A percentile compares a stretch with the other conserved stretches of the same genome.
These are phyloP conservation scores for Termitomyces bulborhizus DNA, from an alignment of 768 basidiomycete species.

Conservation along the genomic window DNA sequence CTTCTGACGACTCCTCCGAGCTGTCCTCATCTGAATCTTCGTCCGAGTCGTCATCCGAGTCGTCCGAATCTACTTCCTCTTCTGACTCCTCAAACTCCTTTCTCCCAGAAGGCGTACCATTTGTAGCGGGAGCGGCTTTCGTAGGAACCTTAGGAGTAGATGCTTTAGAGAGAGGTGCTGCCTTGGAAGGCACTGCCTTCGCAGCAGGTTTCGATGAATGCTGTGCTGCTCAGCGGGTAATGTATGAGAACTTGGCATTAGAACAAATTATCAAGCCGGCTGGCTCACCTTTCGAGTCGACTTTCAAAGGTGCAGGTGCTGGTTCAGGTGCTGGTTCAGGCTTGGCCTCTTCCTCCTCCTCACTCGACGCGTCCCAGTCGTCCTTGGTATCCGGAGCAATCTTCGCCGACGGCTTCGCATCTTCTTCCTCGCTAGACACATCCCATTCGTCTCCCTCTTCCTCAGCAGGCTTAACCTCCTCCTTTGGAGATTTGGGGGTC, in stretches of 20 bases:
- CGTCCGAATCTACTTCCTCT: conserved; percentile 15
- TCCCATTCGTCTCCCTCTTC: conserved; percentile 55
- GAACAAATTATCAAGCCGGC: neutral
- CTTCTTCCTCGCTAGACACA: conserved; percentile 54
- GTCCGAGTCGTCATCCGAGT: conserved; percentile 29
- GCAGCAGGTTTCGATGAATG: conserved; percentile 16
- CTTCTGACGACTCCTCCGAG: conserved; percentile 44
- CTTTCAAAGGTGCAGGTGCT: conserved; percentile 2
- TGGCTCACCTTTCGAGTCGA: conserved; percentile 10
- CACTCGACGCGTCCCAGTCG: conserved; percentile 66
- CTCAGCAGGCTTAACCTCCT: conserved; percentile 19
- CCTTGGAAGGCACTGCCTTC: conserved; percentile 8
- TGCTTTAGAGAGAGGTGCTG: too few relatives aligned
- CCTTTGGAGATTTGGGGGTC: conserved; percentile 32
- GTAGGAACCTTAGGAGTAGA: conserved; percentile 1
- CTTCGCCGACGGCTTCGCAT: conserved; percentile 21
- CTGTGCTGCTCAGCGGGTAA: conserved; percentile 5
- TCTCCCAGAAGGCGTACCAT: conserved; percentile 10
- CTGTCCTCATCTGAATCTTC: conserved; percentile 42
- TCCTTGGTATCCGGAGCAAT: conserved; percentile 12
- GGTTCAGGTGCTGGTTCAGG: conserved; percentile 12
- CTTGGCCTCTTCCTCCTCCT: conserved; percentile 43
- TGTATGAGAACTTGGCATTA: neutral
- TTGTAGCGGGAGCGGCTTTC: conserved; percentile 15
- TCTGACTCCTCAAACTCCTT: conserved; percentile 20